Evolutionary conservation across 2,329 filamentous ascomycete genomes (phyloP), one percentile per base, ranked within the genome.

Genomic region (Cyphellophora attinorum): DNA sequence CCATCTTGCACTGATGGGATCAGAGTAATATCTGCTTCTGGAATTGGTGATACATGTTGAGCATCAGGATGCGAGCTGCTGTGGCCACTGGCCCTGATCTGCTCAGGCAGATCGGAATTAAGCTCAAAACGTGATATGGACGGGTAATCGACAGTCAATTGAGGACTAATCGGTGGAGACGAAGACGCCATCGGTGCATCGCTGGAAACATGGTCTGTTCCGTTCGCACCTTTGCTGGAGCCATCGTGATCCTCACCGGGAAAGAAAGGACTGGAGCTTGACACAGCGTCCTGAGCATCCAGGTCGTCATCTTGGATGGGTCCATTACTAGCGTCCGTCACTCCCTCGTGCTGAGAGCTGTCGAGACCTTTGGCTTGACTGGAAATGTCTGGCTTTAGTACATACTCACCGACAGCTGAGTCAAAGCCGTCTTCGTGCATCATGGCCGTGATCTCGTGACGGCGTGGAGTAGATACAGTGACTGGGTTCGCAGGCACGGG

Each of bases 381-480:
- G 16, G 35, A 27, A 10, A 11, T 10, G 15, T 33, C 27, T n/a
- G 45, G 37, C 11, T 40, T 21, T 12, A 44, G 38, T 23, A 53
- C 35, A 11, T 65, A 57, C 3, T 62, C 61, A 32, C 63, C 58
- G 28, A 69, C 46, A 12, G 58, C 58, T 14, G 63, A 63, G 21
- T 63, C 55, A 47, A 68, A 70, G 3, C 65, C 67, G 11, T 64
- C 65, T 31, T 70, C 61, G 31, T 56, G 59, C 27, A 70, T 69
- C 31, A 70, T 51, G 27, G 58, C 47, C 30, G 58, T 60, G 25
- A 68, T 66, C 15, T 65, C 58, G 8, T 52, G 35, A 27, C 56
- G 53, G 42, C 57, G 48, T 45, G 58, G 49, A 43, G 59, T 38
- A 41, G 52, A 57, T 12, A 58, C 47, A 6, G 49, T 36, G 12